Percentiles rank a stretch among this genome's conserved stretches.
Evolutionary conservation across 352 stramenopile species (phyloP).

Genomic region (Phytophthora kernoviae): DNA sequence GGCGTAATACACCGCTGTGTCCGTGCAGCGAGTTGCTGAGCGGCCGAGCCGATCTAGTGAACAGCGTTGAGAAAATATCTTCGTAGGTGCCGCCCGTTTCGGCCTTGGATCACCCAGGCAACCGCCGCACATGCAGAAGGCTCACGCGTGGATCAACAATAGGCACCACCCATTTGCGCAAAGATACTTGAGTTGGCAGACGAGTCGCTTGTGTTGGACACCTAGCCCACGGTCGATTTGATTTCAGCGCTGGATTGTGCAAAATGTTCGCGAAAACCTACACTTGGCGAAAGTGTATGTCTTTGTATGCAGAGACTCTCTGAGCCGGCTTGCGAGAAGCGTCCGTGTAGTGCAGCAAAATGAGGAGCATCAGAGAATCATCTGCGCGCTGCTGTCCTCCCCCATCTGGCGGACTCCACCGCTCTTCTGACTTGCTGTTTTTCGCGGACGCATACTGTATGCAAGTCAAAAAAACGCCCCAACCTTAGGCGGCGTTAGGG

Average conservation of each 20-base stretch:
- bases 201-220: slow-evolving; percentile 12
- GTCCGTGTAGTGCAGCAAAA: too few species aligned
- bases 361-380: too few species aligned
- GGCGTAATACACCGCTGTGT: not conserved
- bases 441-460: not conserved
- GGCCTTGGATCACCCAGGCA: not conserved
- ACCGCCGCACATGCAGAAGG: not conserved
- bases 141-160: not conserved
- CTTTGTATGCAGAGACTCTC: slow-evolving; percentile 10
- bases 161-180: not conserved
- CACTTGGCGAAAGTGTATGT: slow-evolving; percentile 30
- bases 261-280: slow-evolving; percentile 22
- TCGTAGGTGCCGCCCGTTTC: slow-evolving; percentile 1
- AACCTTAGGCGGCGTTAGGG: not conserved
- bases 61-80: too few species aligned
- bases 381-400: too few species aligned
- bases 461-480: slow-evolving; percentile 3
- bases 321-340: not conserved
- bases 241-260: slow-evolving; percentile 21
- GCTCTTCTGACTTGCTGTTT: too few species aligned
- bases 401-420: too few species aligned
- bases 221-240: slow-evolving; percentile 18
- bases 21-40: too few species aligned
- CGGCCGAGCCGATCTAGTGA: too few species aligned
- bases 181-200: slow-evolving; percentile 3